These are phyloP conservation scores for Coniochaeta sp. DNA, from an alignment of 2,329 filamentous ascomycete species.

Conservation along the genomic window DNA sequence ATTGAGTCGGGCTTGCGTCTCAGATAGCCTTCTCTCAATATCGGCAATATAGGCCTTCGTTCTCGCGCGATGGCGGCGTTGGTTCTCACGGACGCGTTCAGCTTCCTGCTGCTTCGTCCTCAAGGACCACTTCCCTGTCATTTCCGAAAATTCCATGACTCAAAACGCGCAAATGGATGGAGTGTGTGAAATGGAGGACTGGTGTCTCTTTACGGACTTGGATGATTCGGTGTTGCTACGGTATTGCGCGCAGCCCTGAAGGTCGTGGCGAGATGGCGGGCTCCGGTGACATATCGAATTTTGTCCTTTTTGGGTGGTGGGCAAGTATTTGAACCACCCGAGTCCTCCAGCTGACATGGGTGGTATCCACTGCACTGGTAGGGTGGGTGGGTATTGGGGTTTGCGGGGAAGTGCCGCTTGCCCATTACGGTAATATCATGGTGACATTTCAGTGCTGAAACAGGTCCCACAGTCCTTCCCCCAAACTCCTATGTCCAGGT, in stretches of 20 bases:
- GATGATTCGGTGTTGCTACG: conserved; percentile 6
- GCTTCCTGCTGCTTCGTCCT: conserved; percentile 23
- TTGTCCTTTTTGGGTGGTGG: conserved; percentile 6
- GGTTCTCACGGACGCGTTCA: conserved; percentile 40
- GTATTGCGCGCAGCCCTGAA: too few species aligned
- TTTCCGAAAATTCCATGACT: not conserved
- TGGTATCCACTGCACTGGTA: not conserved
- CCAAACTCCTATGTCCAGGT: too few species aligned
- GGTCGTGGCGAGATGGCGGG: not conserved
- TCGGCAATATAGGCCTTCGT: conserved; percentile 30
- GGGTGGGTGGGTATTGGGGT: too few species aligned
- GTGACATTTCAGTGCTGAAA: too few species aligned
- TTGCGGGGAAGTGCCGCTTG: not conserved
- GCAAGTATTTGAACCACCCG: conserved; percentile 1
- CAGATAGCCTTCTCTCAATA: conserved; percentile 24
- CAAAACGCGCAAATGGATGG: not conserved
- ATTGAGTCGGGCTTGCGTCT: conserved; percentile 12
- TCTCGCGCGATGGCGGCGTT: conserved; percentile 40
- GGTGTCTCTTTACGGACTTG: not conserved
- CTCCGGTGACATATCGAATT: conserved; percentile 14
- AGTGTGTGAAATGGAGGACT: not conserved
- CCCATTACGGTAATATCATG: not conserved
- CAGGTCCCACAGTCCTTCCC: not conserved
- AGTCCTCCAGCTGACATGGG: conserved; percentile 7
- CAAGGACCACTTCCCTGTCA: conserved; percentile 19